Conservation (phyloP, 2,329 filamentous ascomycete genomes). For the Ustilaginoidea virens region DNA sequence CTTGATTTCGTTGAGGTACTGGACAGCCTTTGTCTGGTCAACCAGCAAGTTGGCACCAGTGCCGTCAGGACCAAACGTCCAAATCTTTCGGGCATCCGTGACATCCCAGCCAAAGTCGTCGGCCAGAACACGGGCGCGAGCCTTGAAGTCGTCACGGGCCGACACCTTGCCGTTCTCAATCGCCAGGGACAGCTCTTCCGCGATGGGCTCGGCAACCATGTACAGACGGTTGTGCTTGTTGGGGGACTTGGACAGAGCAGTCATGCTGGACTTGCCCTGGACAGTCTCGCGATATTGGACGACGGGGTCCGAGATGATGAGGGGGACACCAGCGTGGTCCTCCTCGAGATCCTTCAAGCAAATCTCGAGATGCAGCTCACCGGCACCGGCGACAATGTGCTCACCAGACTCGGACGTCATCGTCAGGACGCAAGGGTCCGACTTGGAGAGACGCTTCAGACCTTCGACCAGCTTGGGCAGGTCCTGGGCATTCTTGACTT, state of each 20-base stretch:
- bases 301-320: conserved; percentile 95
- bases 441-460: conserved; percentile 99
- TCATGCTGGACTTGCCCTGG: conserved; percentile 70
- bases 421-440: conserved; percentile 94
- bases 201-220: conserved; percentile 79
- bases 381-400: conserved; percentile 97
- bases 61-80: conserved; percentile 98
- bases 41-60: conserved; percentile 95
- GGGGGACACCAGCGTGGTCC: conserved; percentile 96
- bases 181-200: conserved; percentile 77
- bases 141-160: conserved; percentile 98
- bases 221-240: conserved; percentile 99
- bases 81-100: conserved; percentile 99
- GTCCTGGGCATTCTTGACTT: conserved; percentile 99
- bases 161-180: conserved; percentile 87
- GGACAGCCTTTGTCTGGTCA: conserved; percentile 99
- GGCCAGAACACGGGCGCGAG: conserved; percentile 85
- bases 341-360: conserved; percentile 99
- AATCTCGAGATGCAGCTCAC: conserved; percentile 99
- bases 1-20: conserved; percentile 99
- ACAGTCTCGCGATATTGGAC: conserved; percentile 99
- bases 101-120: conserved; percentile 99
- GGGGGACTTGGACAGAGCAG: conserved; percentile 96
- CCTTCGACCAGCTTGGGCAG: conserved; percentile 99
- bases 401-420: conserved; percentile 84